Evolutionary conservation across 2,329 filamentous ascomycete species (phyloP).

Genomic region (Xylariales sp.): DNA sequence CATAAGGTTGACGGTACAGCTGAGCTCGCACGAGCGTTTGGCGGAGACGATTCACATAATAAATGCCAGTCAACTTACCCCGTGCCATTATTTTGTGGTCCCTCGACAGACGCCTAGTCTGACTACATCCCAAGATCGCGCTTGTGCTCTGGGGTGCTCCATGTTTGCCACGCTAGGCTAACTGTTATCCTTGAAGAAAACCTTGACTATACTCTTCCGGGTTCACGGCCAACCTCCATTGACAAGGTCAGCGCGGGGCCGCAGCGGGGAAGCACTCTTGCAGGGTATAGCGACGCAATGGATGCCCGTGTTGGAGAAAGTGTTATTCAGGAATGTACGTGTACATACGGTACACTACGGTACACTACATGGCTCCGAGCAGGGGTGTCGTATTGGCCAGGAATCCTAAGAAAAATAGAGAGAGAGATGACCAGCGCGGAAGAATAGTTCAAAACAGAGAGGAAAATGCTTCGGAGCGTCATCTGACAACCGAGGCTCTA

Average conservation of each 20-base stretch:
- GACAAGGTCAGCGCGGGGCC: constrained; percentile 43
- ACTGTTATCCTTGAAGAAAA: constrained; percentile 24
- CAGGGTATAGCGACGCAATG: constrained; percentile 39
- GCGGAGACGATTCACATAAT: constrained; percentile 36
- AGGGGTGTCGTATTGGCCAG: constrained; percentile 42
- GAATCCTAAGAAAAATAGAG: constrained; percentile 5
- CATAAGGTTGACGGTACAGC: constrained; percentile 12
- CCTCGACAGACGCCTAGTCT: constrained; percentile 25
- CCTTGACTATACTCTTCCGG: constrained; percentile 35
- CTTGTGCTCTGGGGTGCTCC: constrained; percentile 37
- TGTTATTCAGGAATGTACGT: constrained; percentile 26
- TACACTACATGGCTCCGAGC: constrained; percentile 34
- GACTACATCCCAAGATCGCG: constrained; percentile 31
- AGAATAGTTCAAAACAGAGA: constrained; percentile 7
- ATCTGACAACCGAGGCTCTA: constrained; percentile 20
- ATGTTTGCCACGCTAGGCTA: constrained; percentile 40
- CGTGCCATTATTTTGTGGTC: constrained; percentile 35
- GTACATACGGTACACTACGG: constrained; percentile 38
- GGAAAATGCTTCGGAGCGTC: constrained; percentile 4
- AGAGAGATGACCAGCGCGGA: constrained; percentile 5
- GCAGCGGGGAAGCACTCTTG: constrained; percentile 37
- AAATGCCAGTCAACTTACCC: constrained; percentile 30
- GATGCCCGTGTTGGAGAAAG: constrained; percentile 36
- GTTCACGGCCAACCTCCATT: constrained; percentile 40
- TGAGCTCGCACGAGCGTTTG: constrained; percentile 23